A percentile compares a stretch with the other conserved stretches of the same genome.
phyloP scores from a whole-genome alignment of 2,329 filamentous ascomycete species.

The Trichoderma polysporum region DNA sequence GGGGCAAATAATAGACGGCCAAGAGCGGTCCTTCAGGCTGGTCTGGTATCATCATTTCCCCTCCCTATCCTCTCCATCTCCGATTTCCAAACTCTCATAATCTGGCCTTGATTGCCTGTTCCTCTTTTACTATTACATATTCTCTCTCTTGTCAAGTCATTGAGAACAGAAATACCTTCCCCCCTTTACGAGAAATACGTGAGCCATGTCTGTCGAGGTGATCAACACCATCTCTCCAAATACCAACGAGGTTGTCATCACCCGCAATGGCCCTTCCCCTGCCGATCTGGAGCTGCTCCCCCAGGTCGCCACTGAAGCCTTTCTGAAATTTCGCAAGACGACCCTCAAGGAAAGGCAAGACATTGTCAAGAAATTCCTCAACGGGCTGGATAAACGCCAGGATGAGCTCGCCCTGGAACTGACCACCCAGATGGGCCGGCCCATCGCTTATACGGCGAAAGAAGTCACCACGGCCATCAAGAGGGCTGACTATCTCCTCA shows the following conservation, averaged over 20 bases:
- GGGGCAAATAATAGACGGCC: slow-evolving; percentile 17
- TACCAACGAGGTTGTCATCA: slow-evolving; percentile 81
- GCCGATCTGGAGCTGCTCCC: slow-evolving; percentile 72
- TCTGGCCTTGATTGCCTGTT: not conserved
- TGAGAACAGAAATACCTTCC: not conserved
- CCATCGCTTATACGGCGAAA: slow-evolving; percentile 80
- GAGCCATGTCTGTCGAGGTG: slow-evolving; percentile 60
- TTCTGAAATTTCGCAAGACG: slow-evolving; percentile 74
- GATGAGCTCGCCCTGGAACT: slow-evolving; percentile 82
- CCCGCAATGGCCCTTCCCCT: slow-evolving; percentile 70
- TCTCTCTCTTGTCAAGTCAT: not conserved
- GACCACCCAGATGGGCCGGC: slow-evolving; percentile 92
- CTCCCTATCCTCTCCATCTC: slow-evolving; percentile 8
- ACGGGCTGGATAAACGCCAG: slow-evolving; percentile 66
- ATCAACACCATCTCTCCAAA: slow-evolving; percentile 83
- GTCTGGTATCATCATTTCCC: slow-evolving; percentile 4
- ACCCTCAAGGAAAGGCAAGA: slow-evolving; percentile 71
- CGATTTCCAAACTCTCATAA: not conserved
- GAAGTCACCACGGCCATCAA: slow-evolving; percentile 85
- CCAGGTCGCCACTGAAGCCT: slow-evolving; percentile 69
- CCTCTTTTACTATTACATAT: not conserved
- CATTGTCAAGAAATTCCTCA: slow-evolving; percentile 78
- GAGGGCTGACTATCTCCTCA: slow-evolving; percentile 81
- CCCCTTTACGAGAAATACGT: not conserved
- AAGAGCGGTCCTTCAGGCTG: slow-evolving; percentile 3